Percentiles rank a stretch among this genome's conserved stretches.
Conservation (phyloP, 2,329 filamentous ascomycete genomes). For the Corynespora cassiicola region DNA sequence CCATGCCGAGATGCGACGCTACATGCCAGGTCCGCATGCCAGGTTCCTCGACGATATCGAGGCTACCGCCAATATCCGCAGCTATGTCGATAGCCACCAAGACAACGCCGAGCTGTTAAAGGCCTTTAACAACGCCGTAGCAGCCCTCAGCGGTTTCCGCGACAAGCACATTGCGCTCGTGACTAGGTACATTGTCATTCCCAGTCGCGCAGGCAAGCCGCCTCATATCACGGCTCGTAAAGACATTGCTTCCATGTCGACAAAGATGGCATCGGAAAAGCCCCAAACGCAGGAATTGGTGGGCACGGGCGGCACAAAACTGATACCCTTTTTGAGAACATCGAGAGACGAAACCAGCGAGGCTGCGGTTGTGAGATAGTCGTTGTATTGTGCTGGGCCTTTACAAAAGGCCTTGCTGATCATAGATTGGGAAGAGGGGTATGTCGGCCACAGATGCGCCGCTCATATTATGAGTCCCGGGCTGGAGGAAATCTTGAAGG, state of each 20-base stretch:
- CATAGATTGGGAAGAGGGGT: conserved; percentile 37
- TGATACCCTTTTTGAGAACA: conserved; percentile 61
- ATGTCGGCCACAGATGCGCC: conserved; percentile 39
- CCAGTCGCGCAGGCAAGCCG: conserved; percentile 37
- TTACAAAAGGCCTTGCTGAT: conserved; percentile 27
- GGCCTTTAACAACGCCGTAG: conserved; percentile 56
- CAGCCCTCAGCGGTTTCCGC: conserved; percentile 54
- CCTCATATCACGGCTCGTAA: conserved; percentile 30
- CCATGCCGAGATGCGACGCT: conserved; percentile 57
- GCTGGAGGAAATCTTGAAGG: conserved; percentile 37
- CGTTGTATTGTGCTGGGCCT: conserved; percentile 4
- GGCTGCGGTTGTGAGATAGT: conserved; percentile 32
- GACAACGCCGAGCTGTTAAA: conserved; percentile 42
- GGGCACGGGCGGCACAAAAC: conserved; percentile 60
- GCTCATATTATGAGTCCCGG: conserved; percentile 34
- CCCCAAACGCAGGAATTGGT: conserved; percentile 47
- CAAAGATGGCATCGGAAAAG: conserved; percentile 38
- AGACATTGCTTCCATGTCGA: conserved; percentile 56
- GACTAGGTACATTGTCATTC: conserved; percentile 59
- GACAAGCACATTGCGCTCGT: conserved; percentile 62
- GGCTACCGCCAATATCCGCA: conserved; percentile 53
- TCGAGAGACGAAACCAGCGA: conserved; percentile 59
- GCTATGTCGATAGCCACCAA: conserved; percentile 47
- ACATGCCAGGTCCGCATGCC: conserved; percentile 61
- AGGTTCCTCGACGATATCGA: conserved; percentile 58